Conservation (phyloP, 208 protist species). For the Trypanosoma theileri region DNA sequence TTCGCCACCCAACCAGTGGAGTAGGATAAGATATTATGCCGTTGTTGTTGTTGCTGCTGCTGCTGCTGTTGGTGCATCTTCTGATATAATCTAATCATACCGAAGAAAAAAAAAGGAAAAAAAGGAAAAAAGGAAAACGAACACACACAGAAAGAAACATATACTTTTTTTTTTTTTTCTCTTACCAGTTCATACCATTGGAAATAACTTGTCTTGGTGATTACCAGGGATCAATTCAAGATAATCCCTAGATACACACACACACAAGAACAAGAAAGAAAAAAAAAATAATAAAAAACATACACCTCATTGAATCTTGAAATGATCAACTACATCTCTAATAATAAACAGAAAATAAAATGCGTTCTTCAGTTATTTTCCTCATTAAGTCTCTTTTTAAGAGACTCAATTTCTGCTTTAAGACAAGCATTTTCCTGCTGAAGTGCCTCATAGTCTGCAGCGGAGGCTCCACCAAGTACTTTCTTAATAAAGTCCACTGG, state of each 20-base stretch:
- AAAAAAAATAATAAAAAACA: no score
- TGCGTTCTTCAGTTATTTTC: constrained; percentile 22
- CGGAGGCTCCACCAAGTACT: constrained; percentile 87
- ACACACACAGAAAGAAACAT: no score
- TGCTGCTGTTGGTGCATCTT: neutral
- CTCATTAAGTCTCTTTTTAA: constrained; percentile 76
- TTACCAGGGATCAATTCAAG: no score
- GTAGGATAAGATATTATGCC: constrained; percentile 79
- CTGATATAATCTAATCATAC: constrained; percentile 1
- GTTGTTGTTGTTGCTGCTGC: constrained; percentile 35
- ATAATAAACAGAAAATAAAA: no score
- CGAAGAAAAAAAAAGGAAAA: constrained; percentile 9
- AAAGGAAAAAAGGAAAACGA: constrained; percentile 11
- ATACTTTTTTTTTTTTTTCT: neutral
- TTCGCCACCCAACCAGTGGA: constrained; percentile 95
- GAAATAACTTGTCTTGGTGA: no score
- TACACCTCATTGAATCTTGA: constrained; percentile 1
- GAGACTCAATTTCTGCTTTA: constrained; percentile 75
- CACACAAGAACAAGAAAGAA: no score
- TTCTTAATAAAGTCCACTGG: constrained; percentile 94
- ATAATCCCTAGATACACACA: no score
- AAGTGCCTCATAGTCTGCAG: constrained; percentile 83
- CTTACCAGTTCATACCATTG: neutral
- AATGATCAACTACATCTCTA: no score
- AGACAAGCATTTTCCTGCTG: constrained; percentile 85